Evolutionary conservation across 768 basidiomycete species (phyloP).

Genomic region (Sarcomyxa edulis): DNA sequence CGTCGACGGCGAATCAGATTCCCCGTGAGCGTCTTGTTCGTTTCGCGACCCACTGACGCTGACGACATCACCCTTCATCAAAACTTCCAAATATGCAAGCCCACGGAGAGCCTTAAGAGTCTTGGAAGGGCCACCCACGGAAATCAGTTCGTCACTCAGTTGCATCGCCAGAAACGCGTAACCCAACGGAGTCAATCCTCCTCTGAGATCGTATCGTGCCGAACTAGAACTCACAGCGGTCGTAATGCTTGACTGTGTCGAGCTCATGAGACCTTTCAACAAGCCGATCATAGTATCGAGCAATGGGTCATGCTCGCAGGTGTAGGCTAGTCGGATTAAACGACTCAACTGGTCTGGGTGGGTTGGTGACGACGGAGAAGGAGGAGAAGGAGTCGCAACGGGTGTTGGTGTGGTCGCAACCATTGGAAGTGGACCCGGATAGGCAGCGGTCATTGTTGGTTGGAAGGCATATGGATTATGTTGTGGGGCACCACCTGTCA

Average conservation of each 20-base stretch:
- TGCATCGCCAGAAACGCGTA: slow-evolving; percentile 73
- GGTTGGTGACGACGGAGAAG: slow-evolving; percentile 2
- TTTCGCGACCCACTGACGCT: slow-evolving; percentile 8
- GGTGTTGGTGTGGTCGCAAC: slow-evolving; percentile 7
- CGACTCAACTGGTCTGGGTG: slow-evolving; percentile 42
- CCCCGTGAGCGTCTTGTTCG: neutral
- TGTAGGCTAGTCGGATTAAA: slow-evolving; percentile 60
- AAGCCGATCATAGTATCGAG: slow-evolving; percentile 54
- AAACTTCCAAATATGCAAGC: slow-evolving; percentile 67
- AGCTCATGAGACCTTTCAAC: slow-evolving; percentile 56
- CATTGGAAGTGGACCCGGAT: too few relatives aligned
- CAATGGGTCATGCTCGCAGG: slow-evolving; percentile 58
- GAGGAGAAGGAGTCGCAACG: slow-evolving; percentile 10
- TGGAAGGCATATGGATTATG: too few relatives aligned
- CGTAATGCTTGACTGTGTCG: slow-evolving; percentile 29
- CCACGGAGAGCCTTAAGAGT: slow-evolving; percentile 55
- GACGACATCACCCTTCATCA: slow-evolving; percentile 53
- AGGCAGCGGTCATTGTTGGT: too few relatives aligned
- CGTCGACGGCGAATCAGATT: neutral
- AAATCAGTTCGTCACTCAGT: slow-evolving; percentile 68
- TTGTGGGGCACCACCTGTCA: too few relatives aligned
- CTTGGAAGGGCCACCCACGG: too few relatives aligned
- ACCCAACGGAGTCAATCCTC: too few relatives aligned
- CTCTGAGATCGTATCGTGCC: too few relatives aligned
- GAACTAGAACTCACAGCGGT: too few relatives aligned